phyloP scores from a whole-genome alignment of 129 eudicot species.

The carrot (Daucus carota) region DNA sequence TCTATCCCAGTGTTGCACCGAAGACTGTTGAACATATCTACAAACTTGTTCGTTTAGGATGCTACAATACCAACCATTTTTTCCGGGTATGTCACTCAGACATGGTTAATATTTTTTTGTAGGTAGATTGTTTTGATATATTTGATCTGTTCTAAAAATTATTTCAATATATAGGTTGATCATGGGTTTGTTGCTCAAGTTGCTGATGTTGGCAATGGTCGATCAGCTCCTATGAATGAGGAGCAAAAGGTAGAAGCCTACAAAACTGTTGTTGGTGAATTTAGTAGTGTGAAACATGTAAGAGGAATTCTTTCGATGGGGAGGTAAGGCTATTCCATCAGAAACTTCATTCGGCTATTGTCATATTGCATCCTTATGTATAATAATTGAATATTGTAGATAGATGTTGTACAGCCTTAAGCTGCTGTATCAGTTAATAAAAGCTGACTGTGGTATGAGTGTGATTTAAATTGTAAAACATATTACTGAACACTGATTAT shows the following conservation, averaged over 20 bases:
- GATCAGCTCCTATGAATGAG: conserved; percentile 93
- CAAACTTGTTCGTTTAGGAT: conserved; percentile 94
- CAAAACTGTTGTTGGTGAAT: conserved; percentile 86
- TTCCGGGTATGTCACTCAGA: conserved; percentile 54
- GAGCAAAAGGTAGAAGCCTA: conserved; percentile 77
- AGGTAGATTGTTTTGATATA: conserved; percentile 6
- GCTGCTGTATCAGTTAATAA: background rate
- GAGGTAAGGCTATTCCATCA: conserved; percentile 40
- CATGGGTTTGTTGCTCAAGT: conserved; percentile 98
- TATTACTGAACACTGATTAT: background rate
- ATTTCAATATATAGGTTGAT: conserved; percentile 56
- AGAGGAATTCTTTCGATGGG: conserved; percentile 99
- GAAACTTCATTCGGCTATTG: background rate
- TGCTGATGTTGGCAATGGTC: conserved; percentile 84
- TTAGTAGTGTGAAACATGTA: conserved; percentile 92
- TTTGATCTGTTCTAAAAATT: conserved; percentile 7
- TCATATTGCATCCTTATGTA: background rate
- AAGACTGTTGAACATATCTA: conserved; percentile 87
- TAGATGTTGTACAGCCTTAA: background rate
- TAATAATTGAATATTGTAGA: background rate
- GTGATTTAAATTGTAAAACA: background rate
- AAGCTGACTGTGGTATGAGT: background rate
- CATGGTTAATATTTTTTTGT: conserved; percentile 8
- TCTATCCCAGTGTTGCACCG: conserved; percentile 90
- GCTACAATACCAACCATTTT: conserved; percentile 95